Percentiles rank a stretch among this genome's conserved stretches.
phyloP scores from a whole-genome alignment of 23 red algal species.

The Pyropia yezoensis region DNA sequence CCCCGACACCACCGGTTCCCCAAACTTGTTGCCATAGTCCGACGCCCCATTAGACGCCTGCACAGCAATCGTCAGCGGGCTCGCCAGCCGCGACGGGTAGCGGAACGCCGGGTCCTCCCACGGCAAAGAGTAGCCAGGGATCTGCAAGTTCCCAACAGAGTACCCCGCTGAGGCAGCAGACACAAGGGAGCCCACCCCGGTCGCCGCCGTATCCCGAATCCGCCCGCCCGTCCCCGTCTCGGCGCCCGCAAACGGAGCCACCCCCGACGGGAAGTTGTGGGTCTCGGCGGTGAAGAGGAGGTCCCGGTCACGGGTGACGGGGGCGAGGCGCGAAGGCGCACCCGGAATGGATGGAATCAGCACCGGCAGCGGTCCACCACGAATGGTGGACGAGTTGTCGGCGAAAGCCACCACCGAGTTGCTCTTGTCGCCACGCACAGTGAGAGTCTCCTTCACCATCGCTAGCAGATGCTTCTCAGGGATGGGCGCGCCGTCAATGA shows the following conservation, averaged over 20 bases:
- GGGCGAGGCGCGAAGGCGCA: neutral
- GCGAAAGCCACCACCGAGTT: slow-evolving; percentile 97
- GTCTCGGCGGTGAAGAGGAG: slow-evolving; percentile 96
- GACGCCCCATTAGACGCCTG: slow-evolving; percentile 88
- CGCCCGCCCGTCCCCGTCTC: slow-evolving; percentile 97
- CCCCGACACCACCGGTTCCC: slow-evolving; percentile 84
- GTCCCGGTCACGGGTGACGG: slow-evolving; percentile 30
- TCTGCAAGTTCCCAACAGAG: slow-evolving; percentile 85
- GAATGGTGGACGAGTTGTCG: slow-evolving; percentile 98
- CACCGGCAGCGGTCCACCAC: slow-evolving; percentile 14
- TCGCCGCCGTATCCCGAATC: slow-evolving; percentile 93
- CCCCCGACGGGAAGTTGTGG: slow-evolving; percentile 98
- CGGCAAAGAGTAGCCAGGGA: slow-evolving; percentile 33
- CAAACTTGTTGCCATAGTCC: slow-evolving; percentile 99
- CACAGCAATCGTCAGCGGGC: slow-evolving; percentile 68
- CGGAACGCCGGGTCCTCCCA: slow-evolving; percentile 74
- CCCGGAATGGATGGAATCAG: slow-evolving; percentile 44
- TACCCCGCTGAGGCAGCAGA: slow-evolving; percentile 81
- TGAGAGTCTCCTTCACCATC: slow-evolving; percentile 74
- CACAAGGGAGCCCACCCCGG: slow-evolving; percentile 81
- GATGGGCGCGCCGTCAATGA: slow-evolving; percentile 59
- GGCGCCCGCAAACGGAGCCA: slow-evolving; percentile 94
- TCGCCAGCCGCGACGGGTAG: slow-evolving; percentile 86
- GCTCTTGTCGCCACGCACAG: slow-evolving; percentile 12
- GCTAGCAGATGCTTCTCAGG: slow-evolving; percentile 46